Evolutionary conservation across 768 basidiomycete genomes (phyloP).

Genomic region (Kockovaella imperatae): DNA sequence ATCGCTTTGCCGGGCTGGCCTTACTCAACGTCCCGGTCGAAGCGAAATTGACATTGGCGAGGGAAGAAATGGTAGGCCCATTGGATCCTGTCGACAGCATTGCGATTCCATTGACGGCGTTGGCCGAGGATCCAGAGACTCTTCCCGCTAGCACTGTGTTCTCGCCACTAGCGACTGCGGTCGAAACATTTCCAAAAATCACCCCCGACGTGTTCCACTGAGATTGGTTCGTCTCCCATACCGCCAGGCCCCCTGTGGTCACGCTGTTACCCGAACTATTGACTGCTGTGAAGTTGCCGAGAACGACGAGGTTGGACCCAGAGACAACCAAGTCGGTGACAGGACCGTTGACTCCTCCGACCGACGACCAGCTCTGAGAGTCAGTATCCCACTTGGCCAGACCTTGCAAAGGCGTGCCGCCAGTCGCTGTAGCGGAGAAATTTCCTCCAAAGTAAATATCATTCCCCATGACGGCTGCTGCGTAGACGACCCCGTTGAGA

Average conservation of each 20-base stretch:
- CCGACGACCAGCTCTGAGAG: constrained; percentile 59
- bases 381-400: constrained; percentile 66
- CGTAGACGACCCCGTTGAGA: constrained; percentile 67
- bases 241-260: constrained; percentile 58
- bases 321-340: constrained; percentile 55
- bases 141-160: constrained; percentile 49
- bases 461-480: constrained; percentile 53
- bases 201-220: constrained; percentile 73
- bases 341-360: constrained; percentile 65
- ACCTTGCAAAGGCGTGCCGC: constrained; percentile 52
- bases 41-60: constrained; percentile 58
- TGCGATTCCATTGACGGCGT: constrained; percentile 72
- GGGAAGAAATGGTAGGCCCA: constrained; percentile 52
- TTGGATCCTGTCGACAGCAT: constrained; percentile 57
- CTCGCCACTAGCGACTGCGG: constrained; percentile 49
- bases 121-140: constrained; percentile 44
- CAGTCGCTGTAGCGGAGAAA: constrained; percentile 59
- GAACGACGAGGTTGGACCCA: constrained; percentile 55
- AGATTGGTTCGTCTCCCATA: constrained; percentile 58
- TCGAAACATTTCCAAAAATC: constrained; percentile 42
- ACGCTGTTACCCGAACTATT: constrained; percentile 43
- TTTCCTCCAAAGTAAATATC: constrained; percentile 75
- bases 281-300: constrained; percentile 65
- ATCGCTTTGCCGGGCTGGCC: constrained; percentile 33
- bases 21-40: constrained; percentile 49